These are phyloP conservation scores for Lactarius evosmus DNA, from an alignment of 768 basidiomycete genomes.

Conservation along the genomic window DNA sequence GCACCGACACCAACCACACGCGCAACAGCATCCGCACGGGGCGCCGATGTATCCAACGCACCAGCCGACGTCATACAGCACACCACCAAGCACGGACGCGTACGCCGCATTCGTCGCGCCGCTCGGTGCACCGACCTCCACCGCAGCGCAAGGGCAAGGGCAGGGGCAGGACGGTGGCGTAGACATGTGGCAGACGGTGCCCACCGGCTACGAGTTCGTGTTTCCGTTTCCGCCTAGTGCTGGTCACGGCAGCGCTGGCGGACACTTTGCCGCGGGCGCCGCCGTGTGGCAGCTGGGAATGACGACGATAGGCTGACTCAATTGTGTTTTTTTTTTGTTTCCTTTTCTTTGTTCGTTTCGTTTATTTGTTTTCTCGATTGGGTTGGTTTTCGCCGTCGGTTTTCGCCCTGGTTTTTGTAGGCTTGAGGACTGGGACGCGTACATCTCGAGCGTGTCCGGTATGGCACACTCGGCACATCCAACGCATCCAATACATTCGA, in stretches of 20 bases:
- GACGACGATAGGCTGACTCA: neutral
- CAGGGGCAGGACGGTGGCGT: conserved; percentile 9
- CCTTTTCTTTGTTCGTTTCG: neutral
- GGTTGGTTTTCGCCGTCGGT: neutral
- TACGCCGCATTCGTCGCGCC: conserved; percentile 13
- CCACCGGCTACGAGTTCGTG: conserved; percentile 27
- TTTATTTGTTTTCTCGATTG: neutral
- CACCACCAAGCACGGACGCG: conserved; percentile 1
- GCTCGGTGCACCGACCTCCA: neutral
- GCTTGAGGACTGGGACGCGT: conserved; percentile 27
- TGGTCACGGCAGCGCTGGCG: neutral
- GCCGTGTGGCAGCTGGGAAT: neutral
- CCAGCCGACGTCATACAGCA: conserved; percentile 12
- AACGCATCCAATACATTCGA: conserved; percentile 5
- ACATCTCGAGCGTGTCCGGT: conserved; percentile 25
- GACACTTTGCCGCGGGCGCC: too few relatives aligned
- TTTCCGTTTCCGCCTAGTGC: conserved; percentile 10
- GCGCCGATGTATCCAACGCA: conserved; percentile 6
- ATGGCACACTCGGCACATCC: conserved; percentile 12
- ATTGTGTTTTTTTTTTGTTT: neutral
- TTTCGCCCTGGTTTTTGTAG: conserved; percentile 5
- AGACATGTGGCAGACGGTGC: conserved; percentile 25
- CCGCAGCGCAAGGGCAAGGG: neutral
- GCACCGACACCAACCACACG: conserved; percentile 5
- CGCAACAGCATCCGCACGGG: conserved; percentile 6